A percentile compares a stretch with the other conserved stretches of the same genome.
phyloP scores from a whole-genome alignment of 1,284 basidiomycete genomes.

The Heimioporus retisporus region DNA sequence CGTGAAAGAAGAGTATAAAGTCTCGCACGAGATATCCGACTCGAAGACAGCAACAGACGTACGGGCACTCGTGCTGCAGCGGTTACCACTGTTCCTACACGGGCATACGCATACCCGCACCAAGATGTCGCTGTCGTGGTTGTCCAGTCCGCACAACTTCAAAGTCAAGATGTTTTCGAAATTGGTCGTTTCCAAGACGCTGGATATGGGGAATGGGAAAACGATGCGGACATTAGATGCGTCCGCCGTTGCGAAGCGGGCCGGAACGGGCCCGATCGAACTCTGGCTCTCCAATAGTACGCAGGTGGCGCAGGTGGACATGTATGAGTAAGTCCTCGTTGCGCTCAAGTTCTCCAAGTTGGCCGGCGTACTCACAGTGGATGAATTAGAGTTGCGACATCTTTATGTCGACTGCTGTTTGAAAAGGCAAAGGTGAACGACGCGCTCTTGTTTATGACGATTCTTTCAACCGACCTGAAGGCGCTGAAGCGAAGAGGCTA shows the following conservation, averaged over 20 bases:
- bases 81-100: constrained; percentile 93
- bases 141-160: constrained; percentile 79
- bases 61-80: constrained; percentile 81
- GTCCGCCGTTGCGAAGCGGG: constrained; percentile 78
- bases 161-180: constrained; percentile 76
- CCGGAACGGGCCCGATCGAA: constrained; percentile 71
- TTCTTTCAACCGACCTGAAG: constrained; percentile 90
- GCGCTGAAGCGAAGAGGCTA: constrained; percentile 90
- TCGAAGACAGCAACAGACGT: constrained; percentile 61
- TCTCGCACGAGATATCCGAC: constrained; percentile 61
- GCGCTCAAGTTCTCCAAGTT: too few relatives aligned
- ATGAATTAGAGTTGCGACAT: constrained; percentile 74
- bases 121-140: constrained; percentile 78
- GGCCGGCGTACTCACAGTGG: background rate
- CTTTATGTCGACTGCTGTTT: constrained; percentile 83
- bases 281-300: constrained; percentile 82
- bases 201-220: constrained; percentile 61
- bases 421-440: constrained; percentile 84
- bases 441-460: constrained; percentile 90
- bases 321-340: constrained; percentile 82
- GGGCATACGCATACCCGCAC: constrained; percentile 85
- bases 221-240: constrained; percentile 70
- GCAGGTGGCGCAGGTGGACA: constrained; percentile 69
- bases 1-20: constrained; percentile 82
- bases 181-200: constrained; percentile 68